phyloP scores from a whole-genome alignment of 2,329 filamentous ascomycete genomes.

The Coniella vitis region DNA sequence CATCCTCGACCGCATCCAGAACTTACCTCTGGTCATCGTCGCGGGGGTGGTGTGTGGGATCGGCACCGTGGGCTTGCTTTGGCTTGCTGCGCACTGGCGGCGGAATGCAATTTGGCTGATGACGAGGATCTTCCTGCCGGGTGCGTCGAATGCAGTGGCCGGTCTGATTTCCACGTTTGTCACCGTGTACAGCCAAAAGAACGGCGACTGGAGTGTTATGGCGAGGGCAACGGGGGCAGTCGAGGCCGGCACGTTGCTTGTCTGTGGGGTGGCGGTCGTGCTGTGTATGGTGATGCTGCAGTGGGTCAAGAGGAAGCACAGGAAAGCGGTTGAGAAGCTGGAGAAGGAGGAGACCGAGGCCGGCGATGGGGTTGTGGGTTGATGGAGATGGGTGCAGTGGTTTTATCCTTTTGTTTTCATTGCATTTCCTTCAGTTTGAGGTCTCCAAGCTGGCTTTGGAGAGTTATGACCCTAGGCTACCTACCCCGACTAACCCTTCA shows the following conservation, averaged over 20 bases:
- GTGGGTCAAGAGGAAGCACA: constrained; percentile 9
- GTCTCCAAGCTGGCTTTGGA: too few species aligned
- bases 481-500: too few species aligned
- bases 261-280: constrained; percentile 4
- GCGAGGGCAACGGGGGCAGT: constrained; percentile 8
- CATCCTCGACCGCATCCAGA: constrained; percentile 2
- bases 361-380: too few species aligned
- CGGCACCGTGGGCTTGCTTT: constrained; percentile 33
- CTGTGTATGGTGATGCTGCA: constrained; percentile 7
- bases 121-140: constrained; percentile 41
- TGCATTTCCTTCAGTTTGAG: too few species aligned
- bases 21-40: constrained; percentile 34
- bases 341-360: constrained; percentile 3
- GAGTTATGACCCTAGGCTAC: too few species aligned
- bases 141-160: constrained; percentile 40
- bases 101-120: constrained; percentile 48
- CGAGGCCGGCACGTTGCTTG: constrained; percentile 18
- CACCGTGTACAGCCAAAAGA: constrained; percentile 42
- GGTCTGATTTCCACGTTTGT: constrained; percentile 44
- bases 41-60: constrained; percentile 36
- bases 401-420: too few species aligned
- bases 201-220: constrained; percentile 32
- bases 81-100: constrained; percentile 36
- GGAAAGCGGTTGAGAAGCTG: constrained; percentile 2
- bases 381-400: too few species aligned